phyloP scores from a whole-genome alignment of 2,329 filamentous ascomycete genomes.

The Ascochyta lentis region DNA sequence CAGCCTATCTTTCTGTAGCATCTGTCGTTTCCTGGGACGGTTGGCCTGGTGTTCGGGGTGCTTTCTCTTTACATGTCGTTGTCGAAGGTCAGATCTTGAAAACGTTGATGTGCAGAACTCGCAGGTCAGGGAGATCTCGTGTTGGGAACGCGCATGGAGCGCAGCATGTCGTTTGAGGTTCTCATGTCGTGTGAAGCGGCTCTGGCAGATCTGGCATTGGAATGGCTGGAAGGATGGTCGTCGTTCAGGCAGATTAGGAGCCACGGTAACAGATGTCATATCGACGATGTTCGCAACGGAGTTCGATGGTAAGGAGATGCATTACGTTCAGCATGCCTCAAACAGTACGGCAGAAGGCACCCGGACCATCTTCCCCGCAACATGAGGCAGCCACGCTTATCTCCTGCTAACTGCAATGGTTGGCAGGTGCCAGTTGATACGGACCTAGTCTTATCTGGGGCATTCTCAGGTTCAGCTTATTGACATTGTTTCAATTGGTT shows the following conservation, averaged over 20 bases:
- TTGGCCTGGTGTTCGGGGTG: slow-evolving; percentile 18
- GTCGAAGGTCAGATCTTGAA: slow-evolving; percentile 27
- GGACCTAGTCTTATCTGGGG: slow-evolving; percentile 8
- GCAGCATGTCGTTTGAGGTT: slow-evolving; percentile 31
- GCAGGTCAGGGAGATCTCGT: slow-evolving; percentile 21
- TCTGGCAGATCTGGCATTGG: slow-evolving; percentile 26
- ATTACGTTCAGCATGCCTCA: slow-evolving; percentile 1
- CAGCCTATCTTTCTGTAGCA: background rate
- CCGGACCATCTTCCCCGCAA: slow-evolving; percentile 7
- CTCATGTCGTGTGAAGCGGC: slow-evolving; percentile 32
- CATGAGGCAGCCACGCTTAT: slow-evolving; percentile 13
- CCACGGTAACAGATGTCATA: slow-evolving; percentile 5
- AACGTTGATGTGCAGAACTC: slow-evolving; percentile 26
- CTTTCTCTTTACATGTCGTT: slow-evolving; percentile 29
- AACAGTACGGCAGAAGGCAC: background rate
- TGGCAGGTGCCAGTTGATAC: background rate
- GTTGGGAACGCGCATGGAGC: slow-evolving; percentile 20
- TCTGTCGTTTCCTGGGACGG: slow-evolving; percentile 15
- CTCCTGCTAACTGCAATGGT: background rate
- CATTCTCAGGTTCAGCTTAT: background rate
- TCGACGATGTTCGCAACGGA: background rate
- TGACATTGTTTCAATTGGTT: slow-evolving; percentile 1
- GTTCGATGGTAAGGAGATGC: background rate
- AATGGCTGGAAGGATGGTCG: slow-evolving; percentile 25
- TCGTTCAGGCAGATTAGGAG: slow-evolving; percentile 1